These are phyloP conservation scores for Umbelopsis isabellina DNA, from an alignment of 192 early-diverging fungal species.

Conservation along the genomic window DNA sequence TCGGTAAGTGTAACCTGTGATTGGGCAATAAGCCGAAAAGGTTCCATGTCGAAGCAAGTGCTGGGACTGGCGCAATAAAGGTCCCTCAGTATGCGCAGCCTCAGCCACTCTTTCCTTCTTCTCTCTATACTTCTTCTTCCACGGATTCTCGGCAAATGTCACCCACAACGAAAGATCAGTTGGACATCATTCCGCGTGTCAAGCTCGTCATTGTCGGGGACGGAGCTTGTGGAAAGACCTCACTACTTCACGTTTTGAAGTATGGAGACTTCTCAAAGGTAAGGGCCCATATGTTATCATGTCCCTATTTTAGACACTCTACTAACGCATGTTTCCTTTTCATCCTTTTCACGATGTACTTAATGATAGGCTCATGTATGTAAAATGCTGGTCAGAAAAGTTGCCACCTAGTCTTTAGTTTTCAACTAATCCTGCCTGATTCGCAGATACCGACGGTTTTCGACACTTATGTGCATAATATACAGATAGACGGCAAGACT, in stretches of 20 bases:
- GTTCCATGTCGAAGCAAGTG: too few relatives aligned
- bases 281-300: constrained; percentile 31
- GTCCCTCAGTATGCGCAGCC: constrained; percentile 12
- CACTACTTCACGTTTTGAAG: constrained; percentile 68
- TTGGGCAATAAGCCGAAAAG: too few relatives aligned
- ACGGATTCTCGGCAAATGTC: constrained; percentile 16
- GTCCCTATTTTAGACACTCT: not conserved
- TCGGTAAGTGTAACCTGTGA: too few relatives aligned
- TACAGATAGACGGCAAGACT: constrained; percentile 20
- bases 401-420: too few relatives aligned
- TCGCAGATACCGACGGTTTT: constrained; percentile 27
- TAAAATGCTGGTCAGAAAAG: not conserved
- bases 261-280: constrained; percentile 80
- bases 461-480: constrained; percentile 23
- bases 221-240: constrained; percentile 81
- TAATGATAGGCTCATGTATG: constrained; percentile 10
- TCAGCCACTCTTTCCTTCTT: not conserved
- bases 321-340: not conserved
- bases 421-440: too few relatives aligned
- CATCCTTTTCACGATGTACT: not conserved
- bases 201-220: constrained; percentile 55
- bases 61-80: too few relatives aligned
- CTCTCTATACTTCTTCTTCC: not conserved
- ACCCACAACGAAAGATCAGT: not conserved
- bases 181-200: not conserved